A percentile compares a stretch with the other conserved stretches of the same genome.
Conservation (phyloP, 139 green algal genomes). For the Deuterostichococcus epilithicus region DNA sequence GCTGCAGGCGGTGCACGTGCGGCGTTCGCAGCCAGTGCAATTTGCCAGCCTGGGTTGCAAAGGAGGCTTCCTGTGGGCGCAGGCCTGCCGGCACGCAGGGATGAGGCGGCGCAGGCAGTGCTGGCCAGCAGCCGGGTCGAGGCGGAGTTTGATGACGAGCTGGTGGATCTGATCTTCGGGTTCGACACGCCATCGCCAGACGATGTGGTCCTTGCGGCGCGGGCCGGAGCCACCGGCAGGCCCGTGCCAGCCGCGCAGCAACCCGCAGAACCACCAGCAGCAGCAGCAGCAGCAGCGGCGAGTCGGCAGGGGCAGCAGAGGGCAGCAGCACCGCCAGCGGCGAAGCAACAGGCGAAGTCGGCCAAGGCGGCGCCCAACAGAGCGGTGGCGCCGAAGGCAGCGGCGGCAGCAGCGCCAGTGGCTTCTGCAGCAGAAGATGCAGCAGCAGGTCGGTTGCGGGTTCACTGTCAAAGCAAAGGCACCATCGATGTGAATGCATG, state of each 20-base stretch:
- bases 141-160: neutral
- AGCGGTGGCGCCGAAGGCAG: neutral
- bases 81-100: neutral
- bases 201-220: slow-evolving; percentile 45
- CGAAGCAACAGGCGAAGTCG: neutral
- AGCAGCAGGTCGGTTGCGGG: neutral
- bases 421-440: neutral
- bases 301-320: neutral
- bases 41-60: neutral
- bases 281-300: neutral
- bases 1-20: neutral
- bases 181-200: slow-evolving; percentile 72
- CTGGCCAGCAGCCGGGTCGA: neutral
- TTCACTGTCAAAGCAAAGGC: no score
- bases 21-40: neutral
- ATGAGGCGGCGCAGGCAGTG: neutral
- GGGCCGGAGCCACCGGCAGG: slow-evolving; percentile 10
- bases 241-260: neutral
- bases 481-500: no score
- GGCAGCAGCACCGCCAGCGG: neutral
- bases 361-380: neutral
- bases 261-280: slow-evolving; percentile 5
- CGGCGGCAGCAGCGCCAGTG: neutral
- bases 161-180: slow-evolving; percentile 24
- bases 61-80: neutral